These are phyloP conservation scores for Teratosphaeria nubilosa DNA, from an alignment of 2,329 filamentous ascomycete genomes.

Conservation along the genomic window DNA sequence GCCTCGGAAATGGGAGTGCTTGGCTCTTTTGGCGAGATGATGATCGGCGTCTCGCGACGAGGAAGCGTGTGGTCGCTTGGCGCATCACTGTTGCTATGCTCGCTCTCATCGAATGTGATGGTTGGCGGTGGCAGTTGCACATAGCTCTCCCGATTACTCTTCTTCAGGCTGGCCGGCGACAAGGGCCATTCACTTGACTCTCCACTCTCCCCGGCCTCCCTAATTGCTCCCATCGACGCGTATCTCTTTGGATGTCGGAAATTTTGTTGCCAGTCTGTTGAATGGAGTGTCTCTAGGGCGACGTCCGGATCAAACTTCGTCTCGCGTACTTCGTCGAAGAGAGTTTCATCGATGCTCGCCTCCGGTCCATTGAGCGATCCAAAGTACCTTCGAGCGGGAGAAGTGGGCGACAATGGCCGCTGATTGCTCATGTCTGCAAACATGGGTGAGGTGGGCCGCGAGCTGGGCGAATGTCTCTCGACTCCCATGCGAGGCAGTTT, in stretches of 20 bases:
- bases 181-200: not conserved
- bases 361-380: not conserved
- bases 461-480: constrained; percentile 4
- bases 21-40: not conserved
- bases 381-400: not conserved
- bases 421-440: not conserved
- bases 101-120: constrained; percentile 3
- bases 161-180: not conserved
- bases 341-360: constrained; percentile 14
- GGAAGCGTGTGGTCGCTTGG: not conserved
- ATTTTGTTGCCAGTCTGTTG: constrained; percentile 1
- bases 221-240: constrained; percentile 14
- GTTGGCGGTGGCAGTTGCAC: not conserved
- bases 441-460: constrained; percentile 6
- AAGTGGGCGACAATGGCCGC: not conserved
- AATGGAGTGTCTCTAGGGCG: constrained; percentile 6
- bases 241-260: constrained; percentile 9
- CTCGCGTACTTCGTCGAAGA: constrained; percentile 17
- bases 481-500: constrained; percentile 5
- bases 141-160: not conserved
- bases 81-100: not conserved
- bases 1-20: not conserved
- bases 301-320: constrained; percentile 12
- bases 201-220: not conserved
- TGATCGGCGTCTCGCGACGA: not conserved